Evolutionary conservation across 441 rosid genomes (phyloP).

Genomic region (Brassica hybrid): DNA sequence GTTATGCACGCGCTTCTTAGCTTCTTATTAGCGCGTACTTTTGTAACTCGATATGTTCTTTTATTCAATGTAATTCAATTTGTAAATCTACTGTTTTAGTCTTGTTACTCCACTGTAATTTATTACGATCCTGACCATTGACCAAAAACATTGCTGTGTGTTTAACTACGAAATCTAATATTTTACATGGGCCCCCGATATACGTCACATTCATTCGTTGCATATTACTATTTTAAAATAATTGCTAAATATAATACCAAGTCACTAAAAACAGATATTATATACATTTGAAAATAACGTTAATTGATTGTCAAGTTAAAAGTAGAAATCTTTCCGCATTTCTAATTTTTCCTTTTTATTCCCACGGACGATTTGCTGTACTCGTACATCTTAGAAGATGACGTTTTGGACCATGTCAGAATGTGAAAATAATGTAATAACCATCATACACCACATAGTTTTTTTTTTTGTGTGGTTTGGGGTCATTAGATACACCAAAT

Average conservation of each 20-base stretch:
- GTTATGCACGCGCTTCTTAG: conserved; percentile 10
- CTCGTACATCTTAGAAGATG: conserved; percentile 19
- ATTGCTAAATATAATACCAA: not conserved
- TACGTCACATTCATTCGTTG: conserved; percentile 29
- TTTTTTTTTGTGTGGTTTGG: not conserved
- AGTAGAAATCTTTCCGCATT: conserved; percentile 11
- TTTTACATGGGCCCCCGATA: conserved; percentile 20
- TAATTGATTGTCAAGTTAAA: conserved; percentile 21
- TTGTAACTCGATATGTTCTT: no score
- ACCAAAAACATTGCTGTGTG: conserved; percentile 32
- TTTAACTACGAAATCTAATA: conserved; percentile 38
- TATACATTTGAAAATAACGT: conserved; percentile 25
- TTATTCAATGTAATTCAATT: not conserved
- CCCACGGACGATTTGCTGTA: conserved; percentile 22
- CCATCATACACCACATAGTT: not conserved
- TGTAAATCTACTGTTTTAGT: conserved; percentile 13
- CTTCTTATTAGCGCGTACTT: no score
- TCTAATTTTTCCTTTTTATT: conserved; percentile 20
- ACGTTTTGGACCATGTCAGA: conserved; percentile 28
- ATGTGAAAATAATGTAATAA: not conserved
- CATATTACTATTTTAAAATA: not conserved
- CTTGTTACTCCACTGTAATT: conserved; percentile 34
- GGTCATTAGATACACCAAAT: not conserved
- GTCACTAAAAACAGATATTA: not conserved
- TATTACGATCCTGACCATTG: conserved; percentile 39